Base-by-base conservation (phyloP, 257 asterid species). In the Gardenia jasminoides region DNA sequence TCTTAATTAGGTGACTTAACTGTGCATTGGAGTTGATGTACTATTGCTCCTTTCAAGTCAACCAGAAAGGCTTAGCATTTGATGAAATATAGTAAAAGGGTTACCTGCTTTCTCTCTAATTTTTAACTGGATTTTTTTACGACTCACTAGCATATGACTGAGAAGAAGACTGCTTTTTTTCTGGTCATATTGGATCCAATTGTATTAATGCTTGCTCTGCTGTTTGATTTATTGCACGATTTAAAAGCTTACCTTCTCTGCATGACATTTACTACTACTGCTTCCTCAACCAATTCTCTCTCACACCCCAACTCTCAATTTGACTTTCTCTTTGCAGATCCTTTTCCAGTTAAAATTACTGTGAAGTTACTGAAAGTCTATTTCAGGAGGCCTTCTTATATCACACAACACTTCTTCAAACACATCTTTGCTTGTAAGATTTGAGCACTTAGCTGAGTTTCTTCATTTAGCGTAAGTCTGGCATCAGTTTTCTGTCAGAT, bases 281-380 rank as follows among this genome's bases (percentile, higher is more conserved):
- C 66, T 67, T 41, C 69, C 10, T 64, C 83, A 80, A 80, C 83
- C 79, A 67, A 74, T 56, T 56, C 62, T 66, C 33, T 58, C 8
- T 74, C 48, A 44, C 54, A 33, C 41, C 22, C 83, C 46, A 68
- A 48, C 81, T 79, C 85, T 81, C 76, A 85, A 79, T 87, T 91
- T 89, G 91, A 90, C 91, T 87, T n/a, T n/a, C n/a, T n/a, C n/a
- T n/a, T 85, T 80, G 78, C 84, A 79, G 88, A 84, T 82, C 84
- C 91, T 79, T 85, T 85, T 75, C 84, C 36, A 70, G 88, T 75
- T 80, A 80, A 83, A 87, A 82, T 28, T 46, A 82, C 80, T 44
- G 70, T 66, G 81, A 59, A 78, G 77, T 17, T 64, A 73, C 82
- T 75, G 76, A 64, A 58, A 58, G 79, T 47, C 80, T 72, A 87